A percentile compares a stretch with the other conserved stretches of the same genome.
These are phyloP conservation scores for Papilionanthe hybrid DNA, from an alignment of 116 monocot species.

Conservation along the genomic window DNA sequence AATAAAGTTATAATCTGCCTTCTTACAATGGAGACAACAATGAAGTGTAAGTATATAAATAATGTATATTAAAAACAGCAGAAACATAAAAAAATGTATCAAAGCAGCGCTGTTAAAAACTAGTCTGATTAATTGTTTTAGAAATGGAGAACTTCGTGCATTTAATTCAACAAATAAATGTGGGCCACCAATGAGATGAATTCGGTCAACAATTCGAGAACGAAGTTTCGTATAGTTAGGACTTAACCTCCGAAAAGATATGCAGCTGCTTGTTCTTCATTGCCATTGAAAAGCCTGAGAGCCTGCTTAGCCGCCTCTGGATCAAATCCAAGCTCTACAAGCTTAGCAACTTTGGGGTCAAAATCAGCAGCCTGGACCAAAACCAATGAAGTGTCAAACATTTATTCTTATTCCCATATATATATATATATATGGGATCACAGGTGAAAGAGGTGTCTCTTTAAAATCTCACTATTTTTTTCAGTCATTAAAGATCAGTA, in stretches of 20 bases:
- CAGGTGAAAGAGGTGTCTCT: no score
- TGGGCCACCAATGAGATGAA: not conserved
- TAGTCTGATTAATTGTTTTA: not conserved
- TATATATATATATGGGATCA: no score
- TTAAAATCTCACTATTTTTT: no score
- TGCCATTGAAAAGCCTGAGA: conserved; percentile 73
- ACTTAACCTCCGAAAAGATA: conserved; percentile 73
- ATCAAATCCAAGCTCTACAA: conserved; percentile 84
- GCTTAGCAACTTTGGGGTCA: conserved; percentile 68
- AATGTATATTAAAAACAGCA: no score
- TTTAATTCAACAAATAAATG: not conserved
- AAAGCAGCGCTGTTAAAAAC: not conserved
- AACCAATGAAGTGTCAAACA: not conserved
- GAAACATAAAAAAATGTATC: no score
- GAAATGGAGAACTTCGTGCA: not conserved
- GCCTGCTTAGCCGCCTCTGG: conserved; percentile 59
- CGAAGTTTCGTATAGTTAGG: not conserved
- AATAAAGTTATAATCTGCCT: no score
- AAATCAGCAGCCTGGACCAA: conserved; percentile 41
- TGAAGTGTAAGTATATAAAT: no score
- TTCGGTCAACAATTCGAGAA: not conserved
- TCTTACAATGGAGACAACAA: no score
- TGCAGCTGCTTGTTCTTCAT: conserved; percentile 91
- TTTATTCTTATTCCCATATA: no score
- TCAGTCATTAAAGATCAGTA: no score